These are phyloP conservation scores for Colletotrichum endophyticum DNA, from an alignment of 2,329 filamentous ascomycete species.

Conservation along the genomic window DNA sequence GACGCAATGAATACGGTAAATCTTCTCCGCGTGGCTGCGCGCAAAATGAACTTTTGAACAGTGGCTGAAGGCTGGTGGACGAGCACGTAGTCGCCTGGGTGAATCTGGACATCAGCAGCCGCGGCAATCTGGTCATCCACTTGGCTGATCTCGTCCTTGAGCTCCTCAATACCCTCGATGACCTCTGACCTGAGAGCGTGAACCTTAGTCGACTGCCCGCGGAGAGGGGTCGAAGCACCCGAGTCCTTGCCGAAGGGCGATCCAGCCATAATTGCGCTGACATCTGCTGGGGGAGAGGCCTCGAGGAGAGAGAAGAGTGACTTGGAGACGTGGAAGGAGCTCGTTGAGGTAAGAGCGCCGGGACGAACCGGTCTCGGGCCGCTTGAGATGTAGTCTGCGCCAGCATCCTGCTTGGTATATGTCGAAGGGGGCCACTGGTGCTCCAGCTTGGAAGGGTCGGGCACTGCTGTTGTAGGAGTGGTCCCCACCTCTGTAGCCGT, in stretches of 20 bases:
- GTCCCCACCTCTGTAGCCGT: conserved; percentile 53
- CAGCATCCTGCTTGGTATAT: conserved; percentile 37
- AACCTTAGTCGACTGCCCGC: conserved; percentile 47
- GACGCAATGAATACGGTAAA: conserved; percentile 90
- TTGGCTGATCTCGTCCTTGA: conserved; percentile 92
- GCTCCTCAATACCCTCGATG: conserved; percentile 91
- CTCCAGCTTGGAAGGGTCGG: conserved; percentile 31
- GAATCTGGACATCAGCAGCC: conserved; percentile 89
- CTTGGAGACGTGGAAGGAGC: conserved; percentile 70
- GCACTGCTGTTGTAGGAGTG: conserved; percentile 44
- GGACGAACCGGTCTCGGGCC: conserved; percentile 48
- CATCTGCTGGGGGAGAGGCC: conserved; percentile 61
- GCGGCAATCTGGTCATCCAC: conserved; percentile 93
- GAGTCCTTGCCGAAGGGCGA: conserved; percentile 53
- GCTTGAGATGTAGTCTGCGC: conserved; percentile 22
- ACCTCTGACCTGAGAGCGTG: conserved; percentile 88
- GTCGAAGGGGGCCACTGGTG: conserved; percentile 35
- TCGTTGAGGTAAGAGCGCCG: conserved; percentile 65
- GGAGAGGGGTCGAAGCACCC: conserved; percentile 54
- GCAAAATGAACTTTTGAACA: conserved; percentile 87
- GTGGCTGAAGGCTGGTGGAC: conserved; percentile 86
- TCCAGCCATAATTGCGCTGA: conserved; percentile 34
- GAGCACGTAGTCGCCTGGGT: conserved; percentile 90
- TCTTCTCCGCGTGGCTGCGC: conserved; percentile 85
- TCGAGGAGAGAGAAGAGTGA: conserved; percentile 91